Conservation (phyloP, 306 rosid species). For the Herpetospermum pedunculosum region DNA sequence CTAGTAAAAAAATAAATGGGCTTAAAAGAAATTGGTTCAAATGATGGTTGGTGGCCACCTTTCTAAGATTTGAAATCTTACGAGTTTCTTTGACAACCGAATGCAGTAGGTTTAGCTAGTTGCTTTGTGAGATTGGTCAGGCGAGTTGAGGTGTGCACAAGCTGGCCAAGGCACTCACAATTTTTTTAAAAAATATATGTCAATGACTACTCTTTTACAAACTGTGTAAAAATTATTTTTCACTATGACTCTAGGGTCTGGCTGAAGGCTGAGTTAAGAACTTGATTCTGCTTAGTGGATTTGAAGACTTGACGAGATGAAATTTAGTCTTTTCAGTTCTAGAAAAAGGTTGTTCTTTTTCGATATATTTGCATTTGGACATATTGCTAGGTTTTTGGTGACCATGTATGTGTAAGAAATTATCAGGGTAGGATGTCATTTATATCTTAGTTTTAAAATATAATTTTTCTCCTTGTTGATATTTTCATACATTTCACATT, state of each 20-base stretch:
- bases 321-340: neutral
- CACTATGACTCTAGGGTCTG: neutral
- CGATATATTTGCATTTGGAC: neutral
- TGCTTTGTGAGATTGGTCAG: too few relatives aligned
- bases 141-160: neutral
- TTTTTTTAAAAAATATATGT: neutral
- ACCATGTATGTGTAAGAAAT: neutral
- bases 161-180: neutral
- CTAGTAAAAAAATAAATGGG: neutral
- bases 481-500: neutral
- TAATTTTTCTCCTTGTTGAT: neutral
- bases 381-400: neutral
- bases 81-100: neutral
- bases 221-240: neutral
- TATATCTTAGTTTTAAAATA: neutral
- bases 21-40: neutral
- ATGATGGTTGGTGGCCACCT: neutral
- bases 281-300: neutral
- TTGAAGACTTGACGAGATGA: neutral
- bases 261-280: neutral
- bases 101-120: neutral
- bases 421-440: neutral
- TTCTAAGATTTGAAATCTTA: neutral
- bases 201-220: neutral
- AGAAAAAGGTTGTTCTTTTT: neutral